Evolutionary conservation across 495 filamentous ascomycete genomes (phyloP).

Genomic region (Gamarada debralockiae): DNA sequence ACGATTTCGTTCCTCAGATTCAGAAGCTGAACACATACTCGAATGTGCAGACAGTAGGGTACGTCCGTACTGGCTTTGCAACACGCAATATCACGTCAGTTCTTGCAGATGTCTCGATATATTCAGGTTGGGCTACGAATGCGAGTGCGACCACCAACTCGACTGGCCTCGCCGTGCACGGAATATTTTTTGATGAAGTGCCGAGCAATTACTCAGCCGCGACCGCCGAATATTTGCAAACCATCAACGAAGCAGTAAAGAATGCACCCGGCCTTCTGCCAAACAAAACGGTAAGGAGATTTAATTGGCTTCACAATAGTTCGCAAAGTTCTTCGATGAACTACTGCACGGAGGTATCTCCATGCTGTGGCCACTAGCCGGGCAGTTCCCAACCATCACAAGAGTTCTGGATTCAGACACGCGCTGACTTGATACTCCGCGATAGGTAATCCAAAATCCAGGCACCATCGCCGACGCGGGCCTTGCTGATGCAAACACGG

Average conservation of each 20-base stretch:
- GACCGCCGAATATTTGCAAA: background rate
- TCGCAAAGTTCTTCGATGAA: background rate
- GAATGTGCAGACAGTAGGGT: conserved; percentile 43
- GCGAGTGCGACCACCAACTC: too few species aligned
- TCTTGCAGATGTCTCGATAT: conserved; percentile 33
- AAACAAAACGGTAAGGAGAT: background rate
- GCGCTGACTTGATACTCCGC: background rate
- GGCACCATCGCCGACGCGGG: background rate
- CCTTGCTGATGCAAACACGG: background rate
- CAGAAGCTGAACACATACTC: conserved; percentile 34
- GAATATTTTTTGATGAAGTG: conserved; percentile 34
- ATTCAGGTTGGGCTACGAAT: conserved; percentile 38
- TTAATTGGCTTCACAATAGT: too few species aligned
- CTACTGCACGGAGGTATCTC: background rate
- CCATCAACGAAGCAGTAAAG: conserved; percentile 3
- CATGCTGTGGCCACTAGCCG: background rate
- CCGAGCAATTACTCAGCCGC: background rate
- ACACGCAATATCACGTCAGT: conserved; percentile 27
- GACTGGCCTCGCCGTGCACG: conserved; percentile 36
- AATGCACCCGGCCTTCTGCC: background rate
- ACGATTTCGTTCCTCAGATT: conserved; percentile 29
- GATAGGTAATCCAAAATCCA: conserved; percentile 4
- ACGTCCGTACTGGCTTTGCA: conserved; percentile 36
- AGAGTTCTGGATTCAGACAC: background rate
- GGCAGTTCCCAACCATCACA: background rate